A percentile compares a stretch with the other conserved stretches of the same genome.
phyloP scores from a whole-genome alignment of 2,329 filamentous ascomycete genomes.

The Ceratocystis papillata region DNA sequence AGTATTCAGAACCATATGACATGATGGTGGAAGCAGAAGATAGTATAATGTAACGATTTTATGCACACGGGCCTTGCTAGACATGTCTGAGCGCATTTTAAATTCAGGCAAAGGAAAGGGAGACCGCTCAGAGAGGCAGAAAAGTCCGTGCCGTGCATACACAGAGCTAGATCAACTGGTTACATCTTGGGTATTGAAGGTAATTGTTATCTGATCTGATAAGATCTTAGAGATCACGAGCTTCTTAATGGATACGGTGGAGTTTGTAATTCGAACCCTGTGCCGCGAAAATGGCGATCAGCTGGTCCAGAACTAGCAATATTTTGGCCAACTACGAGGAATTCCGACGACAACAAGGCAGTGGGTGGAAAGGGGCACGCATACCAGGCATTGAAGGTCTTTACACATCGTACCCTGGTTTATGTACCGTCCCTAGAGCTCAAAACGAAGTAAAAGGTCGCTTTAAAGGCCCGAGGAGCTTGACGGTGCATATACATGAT shows the following conservation, averaged over 20 bases:
- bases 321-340: too few species aligned
- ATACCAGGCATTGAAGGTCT: too few species aligned
- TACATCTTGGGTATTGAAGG: not conserved
- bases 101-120: not conserved
- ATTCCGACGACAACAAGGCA: too few species aligned
- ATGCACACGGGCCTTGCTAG: not conserved
- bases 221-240: not conserved
- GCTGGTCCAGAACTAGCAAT: too few species aligned
- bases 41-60: not conserved
- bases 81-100: not conserved
- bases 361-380: too few species aligned
- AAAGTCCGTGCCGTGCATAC: not conserved
- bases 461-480: too few species aligned
- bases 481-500: too few species aligned
- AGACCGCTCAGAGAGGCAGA: not conserved
- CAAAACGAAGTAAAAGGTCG: too few species aligned
- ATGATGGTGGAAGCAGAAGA: constrained; percentile 3
- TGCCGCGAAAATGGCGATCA: too few species aligned
- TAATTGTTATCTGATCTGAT: constrained; percentile 9
- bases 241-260: not conserved
- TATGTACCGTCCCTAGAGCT: too few species aligned
- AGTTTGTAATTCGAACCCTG: not conserved
- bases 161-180: not conserved
- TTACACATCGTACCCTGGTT: too few species aligned
- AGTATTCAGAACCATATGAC: not conserved